Percentiles rank a stretch among this genome's conserved stretches.
Conservation (phyloP, 2,329 filamentous ascomycete species). For the Aspergillus neotritici region DNA sequence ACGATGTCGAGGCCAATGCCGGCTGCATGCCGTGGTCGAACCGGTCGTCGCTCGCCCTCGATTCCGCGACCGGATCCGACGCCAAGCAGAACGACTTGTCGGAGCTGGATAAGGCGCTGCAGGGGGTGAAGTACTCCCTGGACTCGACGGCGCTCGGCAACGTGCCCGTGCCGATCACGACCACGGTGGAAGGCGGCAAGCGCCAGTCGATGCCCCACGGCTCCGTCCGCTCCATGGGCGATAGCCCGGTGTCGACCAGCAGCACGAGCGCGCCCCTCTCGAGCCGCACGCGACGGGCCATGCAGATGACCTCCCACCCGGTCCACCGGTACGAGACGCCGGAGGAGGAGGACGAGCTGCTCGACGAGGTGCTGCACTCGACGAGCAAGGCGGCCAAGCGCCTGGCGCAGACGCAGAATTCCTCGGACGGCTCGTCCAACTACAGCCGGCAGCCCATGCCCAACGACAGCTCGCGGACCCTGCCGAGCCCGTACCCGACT, state of each 20-base stretch:
- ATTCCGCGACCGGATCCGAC: slow-evolving; percentile 49
- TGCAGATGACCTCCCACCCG: slow-evolving; percentile 64
- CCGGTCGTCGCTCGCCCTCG: slow-evolving; percentile 75
- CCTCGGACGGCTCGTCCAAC: slow-evolving; percentile 48
- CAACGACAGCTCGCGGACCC: slow-evolving; percentile 24
- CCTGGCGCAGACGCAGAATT: slow-evolving; percentile 49
- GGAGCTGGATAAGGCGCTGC: slow-evolving; percentile 57
- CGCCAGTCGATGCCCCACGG: slow-evolving; percentile 38
- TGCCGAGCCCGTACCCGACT: slow-evolving; percentile 58
- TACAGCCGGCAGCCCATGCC: slow-evolving; percentile 40
- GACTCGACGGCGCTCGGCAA: slow-evolving; percentile 41
- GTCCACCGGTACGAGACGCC: slow-evolving; percentile 87
- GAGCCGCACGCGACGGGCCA: slow-evolving; percentile 71
- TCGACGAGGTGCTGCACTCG: slow-evolving; percentile 80
- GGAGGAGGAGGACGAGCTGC: slow-evolving; percentile 90
- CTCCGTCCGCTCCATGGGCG: slow-evolving; percentile 25
- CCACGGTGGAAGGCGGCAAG: slow-evolving; percentile 29
- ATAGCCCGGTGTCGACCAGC: slow-evolving; percentile 23
- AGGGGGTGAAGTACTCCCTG: slow-evolving; percentile 55
- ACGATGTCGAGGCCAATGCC: slow-evolving; percentile 88
- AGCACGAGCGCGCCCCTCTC: slow-evolving; percentile 54
- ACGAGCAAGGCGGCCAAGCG: slow-evolving; percentile 69
- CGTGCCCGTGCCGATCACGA: slow-evolving; percentile 32
- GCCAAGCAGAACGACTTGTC: slow-evolving; percentile 47
- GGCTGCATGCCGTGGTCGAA: slow-evolving; percentile 88